Percentiles rank a stretch among this genome's conserved stretches.
phyloP scores from a whole-genome alignment of 768 basidiomycete species.

The Russula griseocarnosa region DNA sequence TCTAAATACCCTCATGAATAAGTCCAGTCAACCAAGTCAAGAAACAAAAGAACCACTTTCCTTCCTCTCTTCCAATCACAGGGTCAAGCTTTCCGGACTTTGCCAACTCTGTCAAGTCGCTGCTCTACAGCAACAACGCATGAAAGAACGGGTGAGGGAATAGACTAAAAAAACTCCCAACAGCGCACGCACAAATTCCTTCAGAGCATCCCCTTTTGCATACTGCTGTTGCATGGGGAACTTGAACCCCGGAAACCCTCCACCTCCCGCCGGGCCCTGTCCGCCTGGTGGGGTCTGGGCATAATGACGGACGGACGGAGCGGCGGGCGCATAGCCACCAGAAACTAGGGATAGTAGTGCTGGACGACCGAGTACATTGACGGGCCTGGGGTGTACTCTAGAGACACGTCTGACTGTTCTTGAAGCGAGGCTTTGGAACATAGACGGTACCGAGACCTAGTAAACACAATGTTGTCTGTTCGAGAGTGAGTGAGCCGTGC shows the following conservation, averaged over 20 bases:
- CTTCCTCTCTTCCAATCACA: slow-evolving; percentile 84
- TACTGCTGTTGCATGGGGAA: slow-evolving; percentile 49
- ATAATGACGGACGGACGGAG: slow-evolving; percentile 37
- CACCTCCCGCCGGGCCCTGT: slow-evolving; percentile 35
- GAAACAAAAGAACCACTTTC: slow-evolving; percentile 34
- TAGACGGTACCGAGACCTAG: slow-evolving; percentile 4
- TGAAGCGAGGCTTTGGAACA: slow-evolving; percentile 9
- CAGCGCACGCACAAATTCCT: slow-evolving; percentile 59
- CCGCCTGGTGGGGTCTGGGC: slow-evolving; percentile 46
- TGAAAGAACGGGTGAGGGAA: background rate
- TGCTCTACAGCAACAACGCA: slow-evolving; percentile 45
- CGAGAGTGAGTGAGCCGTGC: too few species aligned
- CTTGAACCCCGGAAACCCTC: slow-evolving; percentile 58
- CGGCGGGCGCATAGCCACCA: background rate
- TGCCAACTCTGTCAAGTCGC: slow-evolving; percentile 82
- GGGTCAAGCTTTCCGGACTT: slow-evolving; percentile 84
- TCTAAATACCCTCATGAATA: slow-evolving; percentile 40
- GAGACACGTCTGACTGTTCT: slow-evolving; percentile 5
- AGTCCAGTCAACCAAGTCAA: background rate
- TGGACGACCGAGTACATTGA: background rate
- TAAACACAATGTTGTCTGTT: background rate
- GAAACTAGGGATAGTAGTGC: background rate
- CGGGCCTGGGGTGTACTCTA: background rate
- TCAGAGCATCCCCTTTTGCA: slow-evolving; percentile 80
- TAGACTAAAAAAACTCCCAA: too few species aligned